phyloP scores from a whole-genome alignment of 2,329 filamentous ascomycete genomes.

The Trichoderma sp. region DNA sequence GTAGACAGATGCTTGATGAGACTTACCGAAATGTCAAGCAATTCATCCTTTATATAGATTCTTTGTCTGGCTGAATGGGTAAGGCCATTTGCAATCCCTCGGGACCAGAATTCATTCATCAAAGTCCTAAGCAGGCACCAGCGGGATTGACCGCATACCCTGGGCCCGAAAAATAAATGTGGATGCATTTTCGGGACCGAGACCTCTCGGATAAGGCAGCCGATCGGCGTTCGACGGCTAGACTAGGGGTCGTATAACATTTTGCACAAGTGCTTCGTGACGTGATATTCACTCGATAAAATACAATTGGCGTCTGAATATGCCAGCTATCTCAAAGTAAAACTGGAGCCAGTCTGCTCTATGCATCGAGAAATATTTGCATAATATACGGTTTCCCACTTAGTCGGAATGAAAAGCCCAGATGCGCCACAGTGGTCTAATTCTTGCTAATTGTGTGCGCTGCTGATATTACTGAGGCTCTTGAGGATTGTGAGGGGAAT shows the following conservation, averaged over 20 bases:
- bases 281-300: not conserved
- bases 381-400: no score
- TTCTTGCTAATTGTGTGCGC: no score
- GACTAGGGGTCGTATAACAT: not conserved
- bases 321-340: not conserved
- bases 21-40: not conserved
- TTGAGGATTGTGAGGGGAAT: no score
- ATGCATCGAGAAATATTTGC: not conserved
- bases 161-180: not conserved
- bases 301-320: not conserved
- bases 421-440: no score
- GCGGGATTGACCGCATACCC: not conserved
- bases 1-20: not conserved
- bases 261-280: not conserved
- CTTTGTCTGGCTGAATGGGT: not conserved
- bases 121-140: not conserved
- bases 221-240: not conserved
- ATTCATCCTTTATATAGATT: not conserved
- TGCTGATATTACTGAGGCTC: no score
- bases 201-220: not conserved
- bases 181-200: slow-evolving; percentile 3
- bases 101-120: not conserved
- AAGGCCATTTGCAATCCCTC: not conserved
- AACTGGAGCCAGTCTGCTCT: not conserved
- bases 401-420: no score